Evolutionary conservation across 2,329 filamentous ascomycete genomes (phyloP).

Genomic region (Diplodia sapinea): DNA sequence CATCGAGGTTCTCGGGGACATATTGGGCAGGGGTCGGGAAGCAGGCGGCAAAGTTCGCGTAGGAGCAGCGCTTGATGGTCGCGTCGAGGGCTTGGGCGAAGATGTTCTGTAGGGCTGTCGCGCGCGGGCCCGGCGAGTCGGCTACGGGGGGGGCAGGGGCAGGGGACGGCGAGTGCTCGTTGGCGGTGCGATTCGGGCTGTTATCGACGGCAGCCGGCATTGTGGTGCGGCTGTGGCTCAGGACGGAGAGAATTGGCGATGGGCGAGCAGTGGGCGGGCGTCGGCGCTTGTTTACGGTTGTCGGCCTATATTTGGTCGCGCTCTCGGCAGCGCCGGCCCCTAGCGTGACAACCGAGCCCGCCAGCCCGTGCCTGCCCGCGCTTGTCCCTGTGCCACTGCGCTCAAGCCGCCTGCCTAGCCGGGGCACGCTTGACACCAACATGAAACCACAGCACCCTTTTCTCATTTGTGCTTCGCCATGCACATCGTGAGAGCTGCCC

Average conservation of each 20-base stretch:
- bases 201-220: constrained; percentile 42
- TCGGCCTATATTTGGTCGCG: constrained; percentile 21
- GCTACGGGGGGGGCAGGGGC: constrained; percentile 59
- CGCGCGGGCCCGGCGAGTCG: constrained; percentile 64
- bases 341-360: constrained; percentile 1
- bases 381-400: background rate
- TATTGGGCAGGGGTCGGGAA: constrained; percentile 67
- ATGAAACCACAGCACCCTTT: constrained; percentile 23
- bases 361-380: background rate
- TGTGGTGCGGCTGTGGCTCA: background rate
- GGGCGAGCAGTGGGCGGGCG: constrained; percentile 21
- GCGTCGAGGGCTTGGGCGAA: constrained; percentile 65
- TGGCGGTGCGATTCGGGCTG: constrained; percentile 28
- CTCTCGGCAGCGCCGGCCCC: background rate
- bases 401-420: constrained; percentile 3
- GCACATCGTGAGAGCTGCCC: background rate
- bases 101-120: constrained; percentile 64
- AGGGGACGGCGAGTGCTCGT: constrained; percentile 57
- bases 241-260: constrained; percentile 2
- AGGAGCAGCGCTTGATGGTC: constrained; percentile 65
- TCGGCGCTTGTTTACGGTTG: constrained; percentile 24
- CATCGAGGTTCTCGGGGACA: constrained; percentile 61
- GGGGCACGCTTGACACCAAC: constrained; percentile 17
- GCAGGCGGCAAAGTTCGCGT: constrained; percentile 66
- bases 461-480: constrained; percentile 9